Percentiles rank a stretch among this genome's conserved stretches.
Evolutionary conservation across 495 filamentous ascomycete species (phyloP).

Genomic region (Sordaria brevicollis): DNA sequence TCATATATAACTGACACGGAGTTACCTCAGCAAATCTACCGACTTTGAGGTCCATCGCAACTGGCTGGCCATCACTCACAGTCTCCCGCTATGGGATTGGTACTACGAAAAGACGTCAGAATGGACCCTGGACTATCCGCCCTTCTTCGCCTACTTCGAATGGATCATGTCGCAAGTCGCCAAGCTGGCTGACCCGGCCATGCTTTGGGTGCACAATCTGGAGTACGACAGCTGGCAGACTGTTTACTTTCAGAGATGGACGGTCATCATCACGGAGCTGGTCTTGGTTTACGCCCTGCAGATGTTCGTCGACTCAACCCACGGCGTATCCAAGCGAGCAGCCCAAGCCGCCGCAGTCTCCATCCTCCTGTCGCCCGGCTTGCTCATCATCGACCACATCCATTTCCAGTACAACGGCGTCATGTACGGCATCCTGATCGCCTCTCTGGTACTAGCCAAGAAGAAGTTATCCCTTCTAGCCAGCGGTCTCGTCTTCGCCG

Average conservation of each 20-base stretch:
- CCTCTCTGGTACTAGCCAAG: conserved; percentile 74
- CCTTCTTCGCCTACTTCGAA: conserved; percentile 96
- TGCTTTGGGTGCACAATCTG: conserved; percentile 74
- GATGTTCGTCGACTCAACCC: conserved; percentile 62
- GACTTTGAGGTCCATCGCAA: conserved; percentile 98
- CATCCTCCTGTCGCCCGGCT: conserved; percentile 80
- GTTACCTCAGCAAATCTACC: conserved; percentile 74
- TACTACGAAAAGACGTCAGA: conserved; percentile 95
- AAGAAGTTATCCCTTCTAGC: conserved; percentile 64
- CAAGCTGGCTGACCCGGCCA: conserved; percentile 61
- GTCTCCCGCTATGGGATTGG: conserved; percentile 79
- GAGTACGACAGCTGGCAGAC: conserved; percentile 85
- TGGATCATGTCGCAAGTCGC: conserved; percentile 83
- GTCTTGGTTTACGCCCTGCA: conserved; percentile 77
- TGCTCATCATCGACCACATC: conserved; percentile 96
- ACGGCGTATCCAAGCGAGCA: conserved; percentile 54
- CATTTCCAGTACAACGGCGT: conserved; percentile 99
- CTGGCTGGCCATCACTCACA: conserved; percentile 92
- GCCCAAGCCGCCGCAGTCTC: conserved; percentile 82
- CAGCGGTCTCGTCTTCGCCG: conserved; percentile 75
- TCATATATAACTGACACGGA: not conserved
- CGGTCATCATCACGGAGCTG: conserved; percentile 80
- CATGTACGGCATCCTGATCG: conserved; percentile 79
- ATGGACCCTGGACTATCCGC: conserved; percentile 98
- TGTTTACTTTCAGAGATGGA: conserved; percentile 80